These are phyloP conservation scores for Pseudogymnoascus sp. DNA, from an alignment of 2,329 filamentous ascomycete genomes.

Conservation along the genomic window DNA sequence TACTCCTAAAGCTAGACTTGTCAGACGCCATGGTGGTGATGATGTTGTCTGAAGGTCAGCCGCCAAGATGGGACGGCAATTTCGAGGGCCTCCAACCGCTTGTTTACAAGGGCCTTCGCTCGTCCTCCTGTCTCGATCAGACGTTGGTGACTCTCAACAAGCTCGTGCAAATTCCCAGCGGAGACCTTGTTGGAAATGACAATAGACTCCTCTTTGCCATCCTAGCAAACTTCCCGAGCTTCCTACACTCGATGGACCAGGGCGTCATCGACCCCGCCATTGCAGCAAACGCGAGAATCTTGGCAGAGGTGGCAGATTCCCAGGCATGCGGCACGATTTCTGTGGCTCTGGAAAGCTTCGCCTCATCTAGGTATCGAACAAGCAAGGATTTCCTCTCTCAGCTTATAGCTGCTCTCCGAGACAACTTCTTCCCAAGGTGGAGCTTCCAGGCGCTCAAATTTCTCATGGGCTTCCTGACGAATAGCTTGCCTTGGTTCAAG, in stretches of 20 bases:
- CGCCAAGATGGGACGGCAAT: slow-evolving; percentile 75
- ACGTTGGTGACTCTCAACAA: slow-evolving; percentile 71
- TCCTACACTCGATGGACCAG: slow-evolving; percentile 70
- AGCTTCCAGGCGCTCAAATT: slow-evolving; percentile 85
- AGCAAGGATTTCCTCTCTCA: slow-evolving; percentile 70
- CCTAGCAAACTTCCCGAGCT: slow-evolving; percentile 85
- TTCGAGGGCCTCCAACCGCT: slow-evolving; percentile 83
- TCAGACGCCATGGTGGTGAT: slow-evolving; percentile 58
- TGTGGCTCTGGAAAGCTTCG: slow-evolving; percentile 60
- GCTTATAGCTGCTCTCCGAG: slow-evolving; percentile 63
- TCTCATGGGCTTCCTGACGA: slow-evolving; percentile 83
- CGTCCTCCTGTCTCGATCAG: slow-evolving; percentile 69
- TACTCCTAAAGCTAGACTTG: slow-evolving; percentile 77
- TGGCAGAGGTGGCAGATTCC: slow-evolving; percentile 64
- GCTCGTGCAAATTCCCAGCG: slow-evolving; percentile 69
- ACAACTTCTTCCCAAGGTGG: slow-evolving; percentile 69
- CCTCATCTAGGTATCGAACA: slow-evolving; percentile 55
- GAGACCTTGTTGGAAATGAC: slow-evolving; percentile 72
- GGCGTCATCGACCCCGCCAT: slow-evolving; percentile 46
- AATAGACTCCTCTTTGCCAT: slow-evolving; percentile 74
- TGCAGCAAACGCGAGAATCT: slow-evolving; percentile 55
- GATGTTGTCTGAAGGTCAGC: slow-evolving; percentile 68
- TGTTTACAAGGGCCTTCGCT: slow-evolving; percentile 86
- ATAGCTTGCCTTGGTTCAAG: slow-evolving; percentile 82
- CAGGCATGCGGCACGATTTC: slow-evolving; percentile 62